A percentile compares a stretch with the other conserved stretches of the same genome.
Conservation (phyloP, 805 yeast genomes). For the Kodamaea hsintzibuensis region DNA sequence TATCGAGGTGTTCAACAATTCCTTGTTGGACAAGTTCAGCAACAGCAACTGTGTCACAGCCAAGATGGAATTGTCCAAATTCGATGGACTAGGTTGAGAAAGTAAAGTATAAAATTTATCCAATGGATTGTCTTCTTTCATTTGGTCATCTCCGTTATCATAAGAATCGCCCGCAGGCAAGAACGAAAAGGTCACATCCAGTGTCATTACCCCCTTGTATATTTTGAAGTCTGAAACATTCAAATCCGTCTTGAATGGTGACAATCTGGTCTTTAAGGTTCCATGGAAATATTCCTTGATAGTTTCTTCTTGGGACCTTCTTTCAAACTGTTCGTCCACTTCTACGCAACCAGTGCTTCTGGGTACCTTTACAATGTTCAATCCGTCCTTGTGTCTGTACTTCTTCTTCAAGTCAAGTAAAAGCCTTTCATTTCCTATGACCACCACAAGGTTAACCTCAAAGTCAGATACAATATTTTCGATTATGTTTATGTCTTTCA, state of each 20-base stretch:
- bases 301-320: slow-evolving; percentile 72
- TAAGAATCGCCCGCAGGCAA: slow-evolving; percentile 46
- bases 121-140: slow-evolving; percentile 28
- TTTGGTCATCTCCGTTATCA: slow-evolving; percentile 26
- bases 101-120: slow-evolving; percentile 37
- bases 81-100: slow-evolving; percentile 49
- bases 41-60: slow-evolving; percentile 50
- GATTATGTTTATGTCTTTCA: slow-evolving; percentile 51
- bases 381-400: slow-evolving; percentile 33
- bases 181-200: slow-evolving; percentile 38
- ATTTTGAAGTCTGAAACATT: slow-evolving; percentile 62
- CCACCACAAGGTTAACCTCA: slow-evolving; percentile 59
- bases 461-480: slow-evolving; percentile 61
- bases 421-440: slow-evolving; percentile 75
- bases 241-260: slow-evolving; percentile 84
- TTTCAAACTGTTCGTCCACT: slow-evolving; percentile 62
- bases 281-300: slow-evolving; percentile 94
- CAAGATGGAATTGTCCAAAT: slow-evolving; percentile 73
- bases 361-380: slow-evolving; percentile 57
- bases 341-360: slow-evolving; percentile 78
- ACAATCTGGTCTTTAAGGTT: slow-evolving; percentile 57
- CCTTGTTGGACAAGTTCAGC: slow-evolving; percentile 45
- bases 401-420: slow-evolving; percentile 61
- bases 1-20: slow-evolving; percentile 57
- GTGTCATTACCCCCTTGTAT: slow-evolving; percentile 54